Evolutionary conservation across 164 flowering plant species (phyloP).

Genomic region (Magnolia officinalis): DNA sequence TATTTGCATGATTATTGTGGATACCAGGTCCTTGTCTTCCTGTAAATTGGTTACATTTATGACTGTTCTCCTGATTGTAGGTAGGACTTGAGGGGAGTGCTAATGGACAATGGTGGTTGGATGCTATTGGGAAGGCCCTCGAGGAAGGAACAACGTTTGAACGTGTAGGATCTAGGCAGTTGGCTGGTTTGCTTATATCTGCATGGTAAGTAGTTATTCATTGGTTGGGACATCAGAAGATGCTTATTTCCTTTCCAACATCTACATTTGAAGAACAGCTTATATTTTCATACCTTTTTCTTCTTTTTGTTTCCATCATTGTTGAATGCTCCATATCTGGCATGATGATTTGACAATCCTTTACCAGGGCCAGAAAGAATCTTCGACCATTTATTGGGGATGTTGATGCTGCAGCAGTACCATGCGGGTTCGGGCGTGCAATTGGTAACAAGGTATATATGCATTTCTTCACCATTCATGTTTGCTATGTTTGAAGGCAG

Average conservation of each 20-base stretch:
- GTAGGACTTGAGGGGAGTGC: slow-evolving; percentile 94
- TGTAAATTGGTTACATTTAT: background rate
- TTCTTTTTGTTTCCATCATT: background rate
- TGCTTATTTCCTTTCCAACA: background rate
- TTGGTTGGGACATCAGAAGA: background rate
- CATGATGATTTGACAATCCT: slow-evolving; percentile 6
- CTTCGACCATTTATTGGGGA: slow-evolving; percentile 75
- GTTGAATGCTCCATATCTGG: background rate
- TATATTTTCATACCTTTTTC: background rate
- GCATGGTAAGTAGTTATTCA: slow-evolving; percentile 51
- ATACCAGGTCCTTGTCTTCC: background rate
- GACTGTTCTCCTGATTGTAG: slow-evolving; percentile 34
- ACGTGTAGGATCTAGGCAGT: slow-evolving; percentile 91
- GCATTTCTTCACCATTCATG: background rate
- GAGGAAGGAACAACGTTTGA: slow-evolving; percentile 76
- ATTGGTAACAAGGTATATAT: slow-evolving; percentile 83
- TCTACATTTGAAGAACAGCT: background rate
- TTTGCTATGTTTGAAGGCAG: background rate
- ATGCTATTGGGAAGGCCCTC: slow-evolving; percentile 73
- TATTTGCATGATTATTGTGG: background rate
- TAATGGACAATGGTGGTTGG: slow-evolving; percentile 84
- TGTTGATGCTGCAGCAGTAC: slow-evolving; percentile 87
- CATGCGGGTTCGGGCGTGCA: slow-evolving; percentile 96
- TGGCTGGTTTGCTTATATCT: slow-evolving; percentile 83
- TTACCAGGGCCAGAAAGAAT: slow-evolving; percentile 64